Evolutionary conservation across 805 yeast species (phyloP).

Genomic region (Lipomyces oligophaga): DNA sequence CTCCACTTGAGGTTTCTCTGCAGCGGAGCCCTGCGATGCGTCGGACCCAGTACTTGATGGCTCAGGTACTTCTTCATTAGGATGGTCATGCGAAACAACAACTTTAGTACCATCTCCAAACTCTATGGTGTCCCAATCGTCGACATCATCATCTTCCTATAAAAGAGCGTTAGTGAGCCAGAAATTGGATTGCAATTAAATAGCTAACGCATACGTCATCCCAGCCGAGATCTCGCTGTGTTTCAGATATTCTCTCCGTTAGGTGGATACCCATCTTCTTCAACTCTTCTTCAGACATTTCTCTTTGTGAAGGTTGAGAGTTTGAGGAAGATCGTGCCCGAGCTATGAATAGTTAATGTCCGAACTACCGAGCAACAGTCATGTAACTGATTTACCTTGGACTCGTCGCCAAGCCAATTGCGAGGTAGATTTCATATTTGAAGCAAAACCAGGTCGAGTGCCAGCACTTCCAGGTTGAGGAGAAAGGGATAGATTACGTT

Average conservation of each 20-base stretch:
- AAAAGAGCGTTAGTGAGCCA: neutral
- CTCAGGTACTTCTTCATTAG: neutral
- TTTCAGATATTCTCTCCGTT: slow-evolving; percentile 35
- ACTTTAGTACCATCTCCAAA: slow-evolving; percentile 33
- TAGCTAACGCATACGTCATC: slow-evolving; percentile 29
- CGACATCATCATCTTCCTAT: slow-evolving; percentile 40
- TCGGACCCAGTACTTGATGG: slow-evolving; percentile 1
- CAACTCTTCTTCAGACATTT: slow-evolving; percentile 37
- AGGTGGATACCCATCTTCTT: slow-evolving; percentile 38
- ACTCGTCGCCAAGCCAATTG: slow-evolving; percentile 17
- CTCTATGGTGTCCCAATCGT: slow-evolving; percentile 33
- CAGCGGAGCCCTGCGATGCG: neutral
- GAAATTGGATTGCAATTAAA: neutral
- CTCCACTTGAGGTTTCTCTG: neutral
- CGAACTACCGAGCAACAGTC: too few relatives aligned
- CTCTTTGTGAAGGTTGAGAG: slow-evolving; percentile 19
- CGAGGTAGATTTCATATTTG: slow-evolving; percentile 5
- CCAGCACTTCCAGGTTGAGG: slow-evolving; percentile 26
- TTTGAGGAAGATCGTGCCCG: too few relatives aligned
- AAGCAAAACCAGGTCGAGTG: slow-evolving; percentile 2
- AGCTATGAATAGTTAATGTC: too few relatives aligned
- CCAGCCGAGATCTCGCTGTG: slow-evolving; percentile 37
- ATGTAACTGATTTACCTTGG: slow-evolving; percentile 12
- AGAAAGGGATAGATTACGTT: slow-evolving; percentile 24
- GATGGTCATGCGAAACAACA: slow-evolving; percentile 23